phyloP scores from a whole-genome alignment of 1,284 basidiomycete species.

The Blastosporella zonata region DNA sequence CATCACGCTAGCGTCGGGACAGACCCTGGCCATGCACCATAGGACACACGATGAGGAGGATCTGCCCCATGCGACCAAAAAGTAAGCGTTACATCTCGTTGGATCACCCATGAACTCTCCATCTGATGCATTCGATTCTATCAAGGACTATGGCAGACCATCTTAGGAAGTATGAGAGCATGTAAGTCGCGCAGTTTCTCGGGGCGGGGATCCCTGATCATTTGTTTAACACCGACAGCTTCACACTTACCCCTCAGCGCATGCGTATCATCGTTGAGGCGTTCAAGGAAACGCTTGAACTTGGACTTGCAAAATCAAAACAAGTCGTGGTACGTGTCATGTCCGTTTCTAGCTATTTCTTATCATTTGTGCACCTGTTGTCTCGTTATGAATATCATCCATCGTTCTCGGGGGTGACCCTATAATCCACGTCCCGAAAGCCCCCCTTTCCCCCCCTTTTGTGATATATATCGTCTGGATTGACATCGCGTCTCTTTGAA shows the following conservation, averaged over 20 bases:
- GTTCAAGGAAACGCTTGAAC: constrained; percentile 90
- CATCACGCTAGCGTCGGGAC: constrained; percentile 66
- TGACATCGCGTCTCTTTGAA: not conserved
- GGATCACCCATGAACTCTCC: constrained; percentile 3
- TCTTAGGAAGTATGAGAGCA: constrained; percentile 80
- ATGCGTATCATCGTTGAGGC: constrained; percentile 98
- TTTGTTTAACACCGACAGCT: constrained; percentile 42
- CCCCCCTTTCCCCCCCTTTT: constrained; percentile 2
- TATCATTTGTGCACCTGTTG: not conserved
- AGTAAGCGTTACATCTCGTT: constrained; percentile 41
- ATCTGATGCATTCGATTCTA: constrained; percentile 18
- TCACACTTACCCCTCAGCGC: constrained; percentile 85
- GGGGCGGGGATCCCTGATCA: constrained; percentile 1
- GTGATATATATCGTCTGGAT: not conserved
- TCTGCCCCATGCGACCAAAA: constrained; percentile 85
- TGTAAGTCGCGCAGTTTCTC: constrained; percentile 47
- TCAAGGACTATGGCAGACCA: constrained; percentile 85
- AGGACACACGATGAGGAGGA: constrained; percentile 78
- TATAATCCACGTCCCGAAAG: not conserved
- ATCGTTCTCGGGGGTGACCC: not conserved
- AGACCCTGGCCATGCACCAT: constrained; percentile 76
- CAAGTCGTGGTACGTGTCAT: constrained; percentile 81
- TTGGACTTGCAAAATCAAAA: constrained; percentile 78
- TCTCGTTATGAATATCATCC: constrained; percentile 4
- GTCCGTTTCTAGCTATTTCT: constrained; percentile 6